These are phyloP conservation scores for Penicillium dipodomyicola DNA, from an alignment of 495 filamentous ascomycete genomes.

Conservation along the genomic window DNA sequence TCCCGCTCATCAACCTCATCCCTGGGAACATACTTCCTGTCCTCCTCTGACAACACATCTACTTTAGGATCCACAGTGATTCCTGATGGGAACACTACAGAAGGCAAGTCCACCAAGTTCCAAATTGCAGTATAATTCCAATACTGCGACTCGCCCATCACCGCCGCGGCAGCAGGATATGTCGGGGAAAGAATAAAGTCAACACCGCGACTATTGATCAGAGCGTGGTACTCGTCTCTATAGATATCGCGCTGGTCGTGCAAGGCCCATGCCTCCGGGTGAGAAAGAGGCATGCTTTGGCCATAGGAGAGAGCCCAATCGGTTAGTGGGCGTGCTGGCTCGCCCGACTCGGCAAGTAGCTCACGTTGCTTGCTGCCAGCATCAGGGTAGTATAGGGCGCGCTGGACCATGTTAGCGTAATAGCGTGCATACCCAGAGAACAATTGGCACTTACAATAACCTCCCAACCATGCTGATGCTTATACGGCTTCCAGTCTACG, in stretches of 20 bases:
- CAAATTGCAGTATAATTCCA: conserved; percentile 73
- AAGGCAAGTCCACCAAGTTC: conserved; percentile 71
- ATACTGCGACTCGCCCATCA: conserved; percentile 58
- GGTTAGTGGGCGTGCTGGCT: conserved; percentile 56
- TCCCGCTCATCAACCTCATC: conserved; percentile 37
- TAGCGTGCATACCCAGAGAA: not conserved
- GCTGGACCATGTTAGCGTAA: conserved; percentile 22
- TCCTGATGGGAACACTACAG: conserved; percentile 53
- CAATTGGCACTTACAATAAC: conserved; percentile 44
- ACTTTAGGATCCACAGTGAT: conserved; percentile 43
- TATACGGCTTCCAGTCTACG: conserved; percentile 65
- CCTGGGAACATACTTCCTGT: conserved; percentile 32
- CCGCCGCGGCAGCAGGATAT: conserved; percentile 57
- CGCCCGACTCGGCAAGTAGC: conserved; percentile 48
- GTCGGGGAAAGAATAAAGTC: conserved; percentile 71
- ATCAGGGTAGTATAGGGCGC: conserved; percentile 56
- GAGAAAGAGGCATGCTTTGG: conserved; percentile 37
- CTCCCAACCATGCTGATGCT: conserved; percentile 58
- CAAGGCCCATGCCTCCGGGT: conserved; percentile 45
- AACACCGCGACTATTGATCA: conserved; percentile 59
- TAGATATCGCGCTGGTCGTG: conserved; percentile 55
- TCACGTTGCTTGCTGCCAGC: conserved; percentile 46
- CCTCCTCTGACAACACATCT: conserved; percentile 26
- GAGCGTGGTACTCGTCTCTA: conserved; percentile 53
- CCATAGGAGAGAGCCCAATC: conserved; percentile 57